A percentile compares a stretch with the other conserved stretches of the same genome.
phyloP scores from a whole-genome alignment of 805 yeast species.

The Wickerhamomyces bisporus region DNA sequence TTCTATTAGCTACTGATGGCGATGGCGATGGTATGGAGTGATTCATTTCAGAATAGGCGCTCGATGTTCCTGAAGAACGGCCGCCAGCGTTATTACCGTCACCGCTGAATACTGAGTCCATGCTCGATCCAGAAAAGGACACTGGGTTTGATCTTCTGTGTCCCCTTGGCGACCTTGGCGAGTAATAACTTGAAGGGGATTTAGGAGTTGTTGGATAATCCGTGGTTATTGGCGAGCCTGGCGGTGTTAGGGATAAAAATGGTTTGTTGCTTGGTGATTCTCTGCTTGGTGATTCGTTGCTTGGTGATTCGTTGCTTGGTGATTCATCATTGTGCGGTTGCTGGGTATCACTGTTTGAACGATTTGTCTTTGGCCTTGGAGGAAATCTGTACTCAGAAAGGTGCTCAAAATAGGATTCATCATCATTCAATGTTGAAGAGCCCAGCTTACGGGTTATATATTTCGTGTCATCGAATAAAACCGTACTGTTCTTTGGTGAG shows the following conservation, averaged over 20 bases:
- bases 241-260: not conserved
- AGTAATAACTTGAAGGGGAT: not conserved
- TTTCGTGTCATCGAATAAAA: not conserved
- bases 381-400: constrained; percentile 14
- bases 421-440: not conserved
- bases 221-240: not conserved
- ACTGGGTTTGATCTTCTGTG: constrained; percentile 1
- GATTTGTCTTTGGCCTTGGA: too few species aligned
- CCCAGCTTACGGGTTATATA: not conserved
- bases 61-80: not conserved
- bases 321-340: too few species aligned
- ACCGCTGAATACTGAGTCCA: not conserved
- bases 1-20: too few species aligned
- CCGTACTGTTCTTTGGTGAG: not conserved
- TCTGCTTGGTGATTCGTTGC: too few species aligned
- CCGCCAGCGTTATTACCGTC: not conserved
- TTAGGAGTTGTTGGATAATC: not conserved
- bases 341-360: too few species aligned
- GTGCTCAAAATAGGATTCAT: constrained; percentile 2
- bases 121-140: not conserved
- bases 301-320: too few species aligned
- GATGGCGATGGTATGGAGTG: too few species aligned
- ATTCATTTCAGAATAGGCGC: not conserved
- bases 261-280: too few species aligned
- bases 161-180: not conserved